Base-by-base conservation (phyloP, 768 basidiomycete species). In the Phlebiopsis gigantea region DNA sequence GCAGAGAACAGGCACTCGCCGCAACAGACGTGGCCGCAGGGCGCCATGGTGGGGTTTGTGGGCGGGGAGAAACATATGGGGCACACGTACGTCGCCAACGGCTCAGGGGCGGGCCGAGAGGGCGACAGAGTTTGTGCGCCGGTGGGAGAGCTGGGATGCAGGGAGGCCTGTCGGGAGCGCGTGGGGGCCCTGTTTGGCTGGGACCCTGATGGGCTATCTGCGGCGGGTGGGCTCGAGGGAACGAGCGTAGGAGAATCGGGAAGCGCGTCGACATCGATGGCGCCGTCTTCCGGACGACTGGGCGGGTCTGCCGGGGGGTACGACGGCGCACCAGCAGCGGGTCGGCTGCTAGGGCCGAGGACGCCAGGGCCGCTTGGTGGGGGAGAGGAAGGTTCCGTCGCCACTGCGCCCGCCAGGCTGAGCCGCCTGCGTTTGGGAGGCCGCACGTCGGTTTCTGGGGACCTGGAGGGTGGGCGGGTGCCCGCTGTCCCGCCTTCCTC, bases 21-120 rank as follows among this genome's bases (percentile, higher is more conserved):
- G 61, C 90, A 91, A 59, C 84, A 83, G 39, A 92, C 77, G 61
- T 92, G 90, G 0, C 90, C 90, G 61, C 90, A 92, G 0, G 87
- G 87, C 0, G 88, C 90, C 46, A 92, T 67, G 1, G 88, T 87
- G 4, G 90, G 86, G 58, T 88, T 83, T 0, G 81, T 81, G 0
- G 88, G 88, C 0, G 86, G 79, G 41, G 76, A 83, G 74, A 90
- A 89, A 65, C 90, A 91, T 58, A 91, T 86, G 9, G 90, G 90
- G 64, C 90, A 90, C 0, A 79, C 81, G 66, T 89, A 90, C n/a
- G 76, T 71, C 0, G 84, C 77, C 15, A 88, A 75, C 0, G 71
- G 73, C 43, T 68, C 62, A 19, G 58, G 48, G 10, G 69, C 68
- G 6, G 61, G 57, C 1, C 46, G 6, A 1, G 61, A 24, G 1